Evolutionary conservation across 495 filamentous ascomycete genomes (phyloP).

Genomic region (Penicillium diatomitis): DNA sequence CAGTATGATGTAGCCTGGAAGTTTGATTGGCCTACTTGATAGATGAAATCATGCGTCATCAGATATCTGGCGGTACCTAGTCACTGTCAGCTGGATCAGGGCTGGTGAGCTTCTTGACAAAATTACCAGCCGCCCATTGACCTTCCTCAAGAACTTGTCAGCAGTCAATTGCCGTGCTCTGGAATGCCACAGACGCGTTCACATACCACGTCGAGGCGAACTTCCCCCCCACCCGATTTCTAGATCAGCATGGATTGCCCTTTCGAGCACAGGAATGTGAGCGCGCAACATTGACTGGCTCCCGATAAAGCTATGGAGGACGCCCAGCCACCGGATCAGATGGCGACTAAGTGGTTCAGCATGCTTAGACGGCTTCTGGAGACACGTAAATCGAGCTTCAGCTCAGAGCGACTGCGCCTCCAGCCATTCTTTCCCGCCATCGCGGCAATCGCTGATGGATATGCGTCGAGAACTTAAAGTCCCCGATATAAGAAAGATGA

Average conservation of each 20-base stretch:
- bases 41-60: no score
- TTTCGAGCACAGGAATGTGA: constrained; percentile 15
- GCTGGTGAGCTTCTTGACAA: not conserved
- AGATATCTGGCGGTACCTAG: no score
- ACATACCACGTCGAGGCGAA: constrained; percentile 10
- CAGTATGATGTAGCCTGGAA: not conserved
- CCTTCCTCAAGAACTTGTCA: constrained; percentile 1
- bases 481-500: constrained; percentile 3
- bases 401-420: constrained; percentile 7
- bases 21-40: no score
- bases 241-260: constrained; percentile 10
- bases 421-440: constrained; percentile 19
- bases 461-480: no score
- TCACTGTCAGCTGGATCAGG: no score
- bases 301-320: constrained; percentile 1
- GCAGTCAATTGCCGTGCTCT: constrained; percentile 8
- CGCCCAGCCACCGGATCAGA: constrained; percentile 17
- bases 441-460: constrained; percentile 2
- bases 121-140: constrained; percentile 4
- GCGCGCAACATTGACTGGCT: constrained; percentile 1
- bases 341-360: constrained; percentile 4
- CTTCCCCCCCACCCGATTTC: not conserved
- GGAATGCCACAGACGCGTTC: constrained; percentile 13
- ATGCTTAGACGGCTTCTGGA: not conserved
- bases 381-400: constrained; percentile 11